These are phyloP conservation scores for Mycena venus DNA, from an alignment of 768 basidiomycete species.

Conservation along the genomic window DNA sequence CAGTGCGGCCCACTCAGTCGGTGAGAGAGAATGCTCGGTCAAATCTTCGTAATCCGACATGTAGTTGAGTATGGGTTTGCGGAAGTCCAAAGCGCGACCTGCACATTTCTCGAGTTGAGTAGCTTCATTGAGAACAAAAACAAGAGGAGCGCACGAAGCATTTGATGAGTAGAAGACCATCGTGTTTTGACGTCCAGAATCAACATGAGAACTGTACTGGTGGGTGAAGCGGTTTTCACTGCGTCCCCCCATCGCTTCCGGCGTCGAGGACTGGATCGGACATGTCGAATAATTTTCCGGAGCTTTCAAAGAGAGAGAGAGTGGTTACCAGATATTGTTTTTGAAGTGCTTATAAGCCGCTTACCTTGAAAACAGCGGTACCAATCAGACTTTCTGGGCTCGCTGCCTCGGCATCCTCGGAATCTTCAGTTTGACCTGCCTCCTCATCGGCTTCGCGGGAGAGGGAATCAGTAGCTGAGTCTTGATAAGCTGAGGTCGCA, in stretches of 20 bases:
- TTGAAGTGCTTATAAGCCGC: too few relatives aligned
- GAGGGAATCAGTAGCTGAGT: not conserved
- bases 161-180: not conserved
- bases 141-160: not conserved
- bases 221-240: not conserved
- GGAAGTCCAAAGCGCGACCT: not conserved
- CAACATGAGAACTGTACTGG: not conserved
- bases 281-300: not conserved
- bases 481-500: not conserved
- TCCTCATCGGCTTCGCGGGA: not conserved
- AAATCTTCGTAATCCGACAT: not conserved
- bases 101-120: not conserved
- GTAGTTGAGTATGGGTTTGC: slow-evolving; percentile 3
- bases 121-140: too few relatives aligned
- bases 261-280: not conserved
- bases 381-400: not conserved
- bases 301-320: not conserved
- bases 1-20: not conserved
- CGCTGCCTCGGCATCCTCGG: not conserved
- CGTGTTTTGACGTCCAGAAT: not conserved
- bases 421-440: not conserved
- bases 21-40: not conserved
- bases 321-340: not conserved
- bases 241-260: not conserved
- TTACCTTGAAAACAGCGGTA: not conserved